Percentiles rank a stretch among this genome's conserved stretches.
These are phyloP conservation scores for Ceriops zippeliana DNA, from an alignment of 345 rosid species.

Conservation along the genomic window DNA sequence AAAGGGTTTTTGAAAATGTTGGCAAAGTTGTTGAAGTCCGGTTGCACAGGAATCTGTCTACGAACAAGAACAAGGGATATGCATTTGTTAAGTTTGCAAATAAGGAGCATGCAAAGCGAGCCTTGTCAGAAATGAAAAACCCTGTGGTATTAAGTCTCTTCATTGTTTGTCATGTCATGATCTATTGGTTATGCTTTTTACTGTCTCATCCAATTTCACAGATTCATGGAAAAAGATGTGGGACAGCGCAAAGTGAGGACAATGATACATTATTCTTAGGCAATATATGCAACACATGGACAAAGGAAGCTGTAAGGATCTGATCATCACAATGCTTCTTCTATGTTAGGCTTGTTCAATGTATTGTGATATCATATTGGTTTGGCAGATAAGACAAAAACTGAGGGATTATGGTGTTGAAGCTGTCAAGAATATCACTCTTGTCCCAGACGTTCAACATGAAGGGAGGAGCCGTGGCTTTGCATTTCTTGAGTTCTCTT, in stretches of 20 bases:
- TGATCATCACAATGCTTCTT: constrained; percentile 8
- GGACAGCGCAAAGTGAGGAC: constrained; percentile 65
- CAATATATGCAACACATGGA: constrained; percentile 68
- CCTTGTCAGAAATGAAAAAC: constrained; percentile 61
- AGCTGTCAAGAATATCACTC: constrained; percentile 51
- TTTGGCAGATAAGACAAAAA: constrained; percentile 51
- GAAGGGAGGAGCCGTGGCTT: constrained; percentile 70
- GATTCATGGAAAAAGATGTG: constrained; percentile 65
- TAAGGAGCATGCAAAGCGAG: constrained; percentile 50
- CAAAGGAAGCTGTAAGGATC: constrained; percentile 61
- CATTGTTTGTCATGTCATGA: background rate
- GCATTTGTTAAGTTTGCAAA: constrained; percentile 61
- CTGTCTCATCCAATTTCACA: constrained; percentile 18
- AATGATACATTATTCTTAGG: constrained; percentile 61
- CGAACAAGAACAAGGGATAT: constrained; percentile 53
- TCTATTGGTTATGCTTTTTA: background rate
- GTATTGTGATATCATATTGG: constrained; percentile 14
- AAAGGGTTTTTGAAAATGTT: constrained; percentile 49
- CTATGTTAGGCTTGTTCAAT: constrained; percentile 12
- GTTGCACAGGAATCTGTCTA: constrained; percentile 41
- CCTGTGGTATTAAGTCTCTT: constrained; percentile 43
- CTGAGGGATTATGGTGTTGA: constrained; percentile 52
- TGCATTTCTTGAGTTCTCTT: constrained; percentile 61
- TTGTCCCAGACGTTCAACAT: constrained; percentile 53
- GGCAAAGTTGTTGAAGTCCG: constrained; percentile 58